phyloP scores from a whole-genome alignment of 2,329 filamentous ascomycete genomes.

The Corynespora cassiicola region DNA sequence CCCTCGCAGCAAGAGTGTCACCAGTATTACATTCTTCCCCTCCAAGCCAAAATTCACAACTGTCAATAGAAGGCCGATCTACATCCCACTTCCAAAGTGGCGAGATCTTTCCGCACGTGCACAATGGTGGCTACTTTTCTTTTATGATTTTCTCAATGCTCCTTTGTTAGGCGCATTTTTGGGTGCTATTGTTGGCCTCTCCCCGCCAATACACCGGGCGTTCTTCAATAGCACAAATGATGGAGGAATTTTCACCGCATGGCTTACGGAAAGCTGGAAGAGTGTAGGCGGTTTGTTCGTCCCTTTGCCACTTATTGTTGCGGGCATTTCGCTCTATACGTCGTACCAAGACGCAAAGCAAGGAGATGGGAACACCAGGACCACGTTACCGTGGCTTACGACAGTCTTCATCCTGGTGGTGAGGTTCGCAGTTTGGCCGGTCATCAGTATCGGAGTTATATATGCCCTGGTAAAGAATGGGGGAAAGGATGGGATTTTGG shows the following conservation, averaged over 20 bases:
- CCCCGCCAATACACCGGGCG: slow-evolving; percentile 25
- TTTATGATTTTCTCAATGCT: slow-evolving; percentile 40
- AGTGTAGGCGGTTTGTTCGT: slow-evolving; percentile 34
- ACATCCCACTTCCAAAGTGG: slow-evolving; percentile 31
- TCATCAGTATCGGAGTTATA: slow-evolving; percentile 55
- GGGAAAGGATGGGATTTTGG: slow-evolving; percentile 53
- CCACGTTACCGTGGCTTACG: slow-evolving; percentile 20
- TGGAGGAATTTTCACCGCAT: slow-evolving; percentile 37
- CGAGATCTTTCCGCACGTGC: slow-evolving; percentile 25
- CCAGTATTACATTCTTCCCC: slow-evolving; percentile 37
- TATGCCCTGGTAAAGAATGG: slow-evolving; percentile 59
- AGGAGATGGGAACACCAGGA: slow-evolving; percentile 1
- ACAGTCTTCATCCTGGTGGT: slow-evolving; percentile 31
- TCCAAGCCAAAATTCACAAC: slow-evolving; percentile 33
- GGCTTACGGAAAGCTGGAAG: slow-evolving; percentile 37
- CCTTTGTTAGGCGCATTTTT: slow-evolving; percentile 33
- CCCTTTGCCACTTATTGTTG: slow-evolving; percentile 35
- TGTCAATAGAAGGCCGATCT: slow-evolving; percentile 27
- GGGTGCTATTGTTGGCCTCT: slow-evolving; percentile 34
- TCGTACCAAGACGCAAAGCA: slow-evolving; percentile 27
- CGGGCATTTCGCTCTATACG: slow-evolving; percentile 34
- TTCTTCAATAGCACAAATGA: slow-evolving; percentile 33
- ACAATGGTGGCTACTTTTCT: slow-evolving; percentile 37
- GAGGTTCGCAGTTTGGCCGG: slow-evolving; percentile 36
- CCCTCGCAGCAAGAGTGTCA: slow-evolving; percentile 22